Conservation (phyloP, 257 asterid species). For the Rubia yunnanensis region DNA sequence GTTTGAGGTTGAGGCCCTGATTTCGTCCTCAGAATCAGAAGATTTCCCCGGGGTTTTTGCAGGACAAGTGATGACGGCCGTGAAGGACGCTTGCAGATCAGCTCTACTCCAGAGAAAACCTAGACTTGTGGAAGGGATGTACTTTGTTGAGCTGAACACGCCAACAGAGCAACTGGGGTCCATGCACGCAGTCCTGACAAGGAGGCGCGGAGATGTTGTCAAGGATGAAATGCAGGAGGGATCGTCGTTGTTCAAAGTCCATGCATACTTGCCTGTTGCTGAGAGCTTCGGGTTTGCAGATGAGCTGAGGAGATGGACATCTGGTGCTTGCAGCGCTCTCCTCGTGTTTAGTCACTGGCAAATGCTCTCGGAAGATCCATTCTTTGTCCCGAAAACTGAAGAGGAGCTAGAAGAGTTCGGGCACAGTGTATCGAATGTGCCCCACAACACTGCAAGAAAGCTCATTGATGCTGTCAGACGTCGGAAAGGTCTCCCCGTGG, state of each 20-base stretch:
- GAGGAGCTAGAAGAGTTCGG: constrained; percentile 85
- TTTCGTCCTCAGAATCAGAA: constrained; percentile 40
- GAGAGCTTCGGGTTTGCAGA: constrained; percentile 94
- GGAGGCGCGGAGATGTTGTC: constrained; percentile 71
- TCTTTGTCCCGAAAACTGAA: constrained; percentile 78
- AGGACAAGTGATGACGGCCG: constrained; percentile 83
- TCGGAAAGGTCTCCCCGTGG: constrained; percentile 67
- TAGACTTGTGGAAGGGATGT: constrained; percentile 72
- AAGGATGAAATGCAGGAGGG: constrained; percentile 99
- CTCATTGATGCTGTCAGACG: constrained; percentile 77
- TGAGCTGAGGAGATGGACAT: constrained; percentile 80
- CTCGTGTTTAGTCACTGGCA: constrained; percentile 92
- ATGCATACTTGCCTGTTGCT: constrained; percentile 82
- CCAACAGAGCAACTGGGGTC: constrained; percentile 80
- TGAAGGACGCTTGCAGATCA: constrained; percentile 86
- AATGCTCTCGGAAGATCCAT: constrained; percentile 63
- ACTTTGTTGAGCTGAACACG: constrained; percentile 79
- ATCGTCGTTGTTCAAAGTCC: constrained; percentile 73
- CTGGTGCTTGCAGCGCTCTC: constrained; percentile 81
- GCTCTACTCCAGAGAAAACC: constrained; percentile 72
- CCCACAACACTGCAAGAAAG: constrained; percentile 58
- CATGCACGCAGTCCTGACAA: constrained; percentile 74
- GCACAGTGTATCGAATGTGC: constrained; percentile 64
- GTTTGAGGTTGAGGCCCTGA: constrained; percentile 48
- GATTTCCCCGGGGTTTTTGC: constrained; percentile 70